Evolutionary conservation across 129 eudicot genomes (phyloP).

Genomic region (Helianthus annuus): HanXRQr2.0-SUNRISE NC_035441.2:116703363-116703862

Average conservation of each 20-base stretch:
- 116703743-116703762: slow-evolving; percentile 94
- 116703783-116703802: slow-evolving; percentile 90
- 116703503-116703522: slow-evolving; percentile 86
- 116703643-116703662: slow-evolving; percentile 95
- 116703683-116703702: slow-evolving; percentile 90
- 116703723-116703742: slow-evolving; percentile 91
- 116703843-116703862: slow-evolving; percentile 97
- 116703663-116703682: slow-evolving; percentile 86
- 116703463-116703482: slow-evolving; percentile 94
- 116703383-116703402: slow-evolving; percentile 86
- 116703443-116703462: slow-evolving; percentile 83
- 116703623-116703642: slow-evolving; percentile 96
- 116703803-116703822: slow-evolving; percentile 88
- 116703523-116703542: slow-evolving; percentile 80
- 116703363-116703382: slow-evolving; percentile 79
- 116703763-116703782: slow-evolving; percentile 93
- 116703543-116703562: slow-evolving; percentile 82
- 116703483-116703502: slow-evolving; percentile 84
- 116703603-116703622: slow-evolving; percentile 93
- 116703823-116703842: slow-evolving; percentile 99
- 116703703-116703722: slow-evolving; percentile 98
- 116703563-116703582: slow-evolving; percentile 94
- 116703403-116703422: slow-evolving; percentile 73
- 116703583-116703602: slow-evolving; percentile 93
- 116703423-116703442: slow-evolving; percentile 88